phyloP scores from a whole-genome alignment of 1,284 basidiomycete genomes.

The Bondarzewia mesenterica region DNA sequence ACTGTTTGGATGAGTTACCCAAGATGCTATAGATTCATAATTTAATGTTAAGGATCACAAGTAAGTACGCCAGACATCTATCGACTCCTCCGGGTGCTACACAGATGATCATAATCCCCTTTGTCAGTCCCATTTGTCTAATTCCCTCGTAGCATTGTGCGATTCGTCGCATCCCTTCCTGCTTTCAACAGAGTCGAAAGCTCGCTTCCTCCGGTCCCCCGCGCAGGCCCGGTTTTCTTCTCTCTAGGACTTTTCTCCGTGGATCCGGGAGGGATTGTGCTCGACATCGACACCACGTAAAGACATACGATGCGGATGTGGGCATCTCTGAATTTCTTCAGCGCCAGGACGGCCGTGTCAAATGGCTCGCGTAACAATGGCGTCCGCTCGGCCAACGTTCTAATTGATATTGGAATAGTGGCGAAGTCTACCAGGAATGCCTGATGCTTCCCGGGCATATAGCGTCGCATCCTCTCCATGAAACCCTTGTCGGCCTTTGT shows the following conservation, averaged over 20 bases:
- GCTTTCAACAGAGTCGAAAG: constrained; percentile 78
- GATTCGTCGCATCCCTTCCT: constrained; percentile 78
- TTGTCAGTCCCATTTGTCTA: background rate
- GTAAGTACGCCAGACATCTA: too few species aligned
- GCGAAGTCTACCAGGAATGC: constrained; percentile 54
- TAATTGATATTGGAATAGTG: constrained; percentile 40
- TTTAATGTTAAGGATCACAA: too few species aligned
- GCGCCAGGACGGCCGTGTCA: constrained; percentile 67
- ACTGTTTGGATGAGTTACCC: too few species aligned
- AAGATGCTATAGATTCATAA: too few species aligned
- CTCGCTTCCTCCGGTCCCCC: constrained; percentile 85
- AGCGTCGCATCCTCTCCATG: constrained; percentile 75
- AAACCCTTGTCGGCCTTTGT: constrained; percentile 62
- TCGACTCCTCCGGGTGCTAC: too few species aligned
- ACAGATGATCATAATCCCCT: too few species aligned
- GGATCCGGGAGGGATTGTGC: constrained; percentile 47
- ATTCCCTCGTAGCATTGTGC: constrained; percentile 33
- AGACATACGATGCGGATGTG: constrained; percentile 87
- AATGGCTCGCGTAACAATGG: constrained; percentile 65
- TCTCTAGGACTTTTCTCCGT: constrained; percentile 42
- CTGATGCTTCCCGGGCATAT: constrained; percentile 75
- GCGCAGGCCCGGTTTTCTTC: constrained; percentile 36
- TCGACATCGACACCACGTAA: constrained; percentile 76
- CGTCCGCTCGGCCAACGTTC: constrained; percentile 47
- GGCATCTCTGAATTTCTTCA: constrained; percentile 77